phyloP scores from a whole-genome alignment of 164 flowering plant genomes.

The Tetracentron sinense region DNA sequence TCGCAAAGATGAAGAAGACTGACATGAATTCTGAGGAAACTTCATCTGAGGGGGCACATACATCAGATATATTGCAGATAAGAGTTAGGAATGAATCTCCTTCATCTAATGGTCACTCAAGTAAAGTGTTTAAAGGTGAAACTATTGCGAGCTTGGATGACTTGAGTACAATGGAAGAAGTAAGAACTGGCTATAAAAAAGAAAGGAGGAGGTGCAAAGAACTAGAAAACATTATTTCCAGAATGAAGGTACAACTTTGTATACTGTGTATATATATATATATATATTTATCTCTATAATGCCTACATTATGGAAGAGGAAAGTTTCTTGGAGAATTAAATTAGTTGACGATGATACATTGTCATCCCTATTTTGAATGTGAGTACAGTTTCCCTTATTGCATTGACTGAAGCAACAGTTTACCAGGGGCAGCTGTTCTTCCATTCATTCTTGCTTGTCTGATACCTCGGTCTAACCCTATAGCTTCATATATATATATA shows the following conservation, averaged over 20 bases:
- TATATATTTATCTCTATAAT: neutral
- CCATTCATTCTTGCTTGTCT: too few relatives aligned
- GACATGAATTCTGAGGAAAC: conserved; percentile 25
- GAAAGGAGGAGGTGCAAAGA: conserved; percentile 54
- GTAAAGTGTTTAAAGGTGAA: conserved; percentile 19
- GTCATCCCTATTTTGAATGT: neutral
- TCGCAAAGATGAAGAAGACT: conserved; percentile 56
- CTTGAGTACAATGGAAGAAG: conserved; percentile 29
- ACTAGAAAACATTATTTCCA: conserved; percentile 40
- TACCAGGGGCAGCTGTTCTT: too few relatives aligned
- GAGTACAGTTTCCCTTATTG: too few relatives aligned
- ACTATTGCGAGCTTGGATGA: conserved; percentile 13
- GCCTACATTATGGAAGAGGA: neutral
- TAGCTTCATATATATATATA: too few relatives aligned
- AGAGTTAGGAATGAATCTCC: conserved; percentile 20
- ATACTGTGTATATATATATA: neutral
- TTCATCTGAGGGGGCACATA: conserved; percentile 22
- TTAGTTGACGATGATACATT: neutral
- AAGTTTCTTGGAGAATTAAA: neutral
- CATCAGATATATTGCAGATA: conserved; percentile 8
- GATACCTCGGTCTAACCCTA: too few relatives aligned
- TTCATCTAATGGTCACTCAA: conserved; percentile 19
- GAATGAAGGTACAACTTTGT: conserved; percentile 44
- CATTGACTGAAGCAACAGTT: too few relatives aligned
- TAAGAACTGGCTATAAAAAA: conserved; percentile 29